Conservation (phyloP, 1,139 yeast species). For the Suhomyces coccinellae region DNA sequence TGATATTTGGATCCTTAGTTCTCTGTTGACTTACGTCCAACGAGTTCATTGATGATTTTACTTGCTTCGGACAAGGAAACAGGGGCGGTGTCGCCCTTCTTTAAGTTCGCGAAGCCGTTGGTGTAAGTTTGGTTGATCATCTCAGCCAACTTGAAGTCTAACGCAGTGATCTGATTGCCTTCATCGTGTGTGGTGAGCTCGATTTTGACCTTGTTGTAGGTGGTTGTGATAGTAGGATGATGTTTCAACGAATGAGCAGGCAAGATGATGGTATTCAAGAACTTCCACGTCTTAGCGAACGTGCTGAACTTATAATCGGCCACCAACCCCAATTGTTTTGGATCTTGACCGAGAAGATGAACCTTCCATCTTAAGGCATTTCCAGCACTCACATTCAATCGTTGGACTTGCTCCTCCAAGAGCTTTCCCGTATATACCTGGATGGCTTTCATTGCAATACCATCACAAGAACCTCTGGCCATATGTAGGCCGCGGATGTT, state of each 20-base stretch:
- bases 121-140: conserved; percentile 36
- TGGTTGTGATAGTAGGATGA: conserved; percentile 69
- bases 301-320: conserved; percentile 45
- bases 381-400: conserved; percentile 13
- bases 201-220: conserved; percentile 61
- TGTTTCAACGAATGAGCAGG: conserved; percentile 63
- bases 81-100: conserved; percentile 3
- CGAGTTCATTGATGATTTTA: conserved; percentile 21
- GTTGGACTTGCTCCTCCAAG: conserved; percentile 15
- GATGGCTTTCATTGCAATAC: not conserved
- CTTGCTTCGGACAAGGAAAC: conserved; percentile 21
- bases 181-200: conserved; percentile 70
- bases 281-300: conserved; percentile 64
- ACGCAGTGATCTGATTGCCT: conserved; percentile 50
- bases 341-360: not conserved
- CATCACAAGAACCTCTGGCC: not conserved
- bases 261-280: conserved; percentile 61
- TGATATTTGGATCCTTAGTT: not conserved
- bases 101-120: not conserved
- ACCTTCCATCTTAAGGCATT: conserved; percentile 5
- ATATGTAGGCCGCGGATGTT: not conserved
- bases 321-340: conserved; percentile 12
- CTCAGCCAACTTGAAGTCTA: conserved; percentile 63
- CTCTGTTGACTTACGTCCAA: conserved; percentile 9
- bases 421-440: conserved; percentile 11